Evolutionary conservation across 345 rosid genomes (phyloP).

Genomic region (Salix purpurea): DNA sequence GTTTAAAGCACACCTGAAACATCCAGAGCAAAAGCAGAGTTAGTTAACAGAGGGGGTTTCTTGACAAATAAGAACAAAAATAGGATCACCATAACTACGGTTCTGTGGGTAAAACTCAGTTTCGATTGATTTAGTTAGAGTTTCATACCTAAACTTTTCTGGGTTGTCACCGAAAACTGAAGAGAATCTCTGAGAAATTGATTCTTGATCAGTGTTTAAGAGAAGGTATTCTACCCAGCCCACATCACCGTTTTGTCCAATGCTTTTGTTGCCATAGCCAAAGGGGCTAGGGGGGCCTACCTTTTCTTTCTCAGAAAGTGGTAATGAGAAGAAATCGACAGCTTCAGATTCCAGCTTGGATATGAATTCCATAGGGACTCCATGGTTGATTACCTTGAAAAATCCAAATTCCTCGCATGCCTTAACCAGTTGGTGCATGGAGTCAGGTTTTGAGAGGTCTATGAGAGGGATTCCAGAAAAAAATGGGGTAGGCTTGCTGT

Average conservation of each 20-base stretch:
- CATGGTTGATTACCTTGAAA: constrained; percentile 50
- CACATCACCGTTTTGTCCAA: constrained; percentile 49
- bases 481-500: background rate
- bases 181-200: constrained; percentile 7
- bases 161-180: constrained; percentile 20
- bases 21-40: background rate
- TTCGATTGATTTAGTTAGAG: background rate
- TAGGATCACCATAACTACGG: background rate
- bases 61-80: background rate
- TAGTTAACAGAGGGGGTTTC: background rate
- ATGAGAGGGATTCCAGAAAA: constrained; percentile 4
- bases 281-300: constrained; percentile 40
- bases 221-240: constrained; percentile 56
- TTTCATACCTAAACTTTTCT: constrained; percentile 29
- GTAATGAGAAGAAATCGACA: constrained; percentile 32
- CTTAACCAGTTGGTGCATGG: constrained; percentile 31
- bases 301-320: constrained; percentile 33
- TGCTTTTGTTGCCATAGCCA: constrained; percentile 49
- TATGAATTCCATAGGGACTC: constrained; percentile 36
- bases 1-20: constrained; percentile 13
- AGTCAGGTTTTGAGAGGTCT: constrained; percentile 22
- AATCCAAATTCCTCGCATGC: constrained; percentile 51
- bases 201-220: constrained; percentile 25
- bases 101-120: background rate
- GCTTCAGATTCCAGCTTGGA: constrained; percentile 35